Evolutionary conservation across 441 rosid species (phyloP), one percentile per base, ranked within the genome.

Genomic region (Populus hybrid): DNA sequence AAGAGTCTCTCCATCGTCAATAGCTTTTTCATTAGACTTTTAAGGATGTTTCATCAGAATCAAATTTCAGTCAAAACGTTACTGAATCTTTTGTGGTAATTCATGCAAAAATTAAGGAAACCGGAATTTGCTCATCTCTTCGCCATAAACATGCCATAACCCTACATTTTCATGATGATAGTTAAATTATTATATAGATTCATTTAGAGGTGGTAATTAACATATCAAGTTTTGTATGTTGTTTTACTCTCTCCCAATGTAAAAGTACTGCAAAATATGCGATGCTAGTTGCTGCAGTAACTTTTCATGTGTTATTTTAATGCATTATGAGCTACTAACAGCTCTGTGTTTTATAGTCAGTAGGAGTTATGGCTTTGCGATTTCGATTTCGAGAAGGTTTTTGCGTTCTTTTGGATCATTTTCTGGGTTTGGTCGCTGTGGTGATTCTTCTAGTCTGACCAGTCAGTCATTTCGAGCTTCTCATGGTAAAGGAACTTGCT

Each of bases 321-420:
- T 18, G 76, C 23, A 19, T 32, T 57, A 32, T 72, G 4, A 9
- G 63, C 30, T 76, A n/a, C 69, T 70, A 11, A 70, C 81, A 34
- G 7, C 36, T 6, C 8, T 34, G 8, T 34, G 36, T 36, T 53
- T 26, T 34, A 24, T 67, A n/a, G 73, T 7, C 63, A 9, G 26
- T 24, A 53, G 63, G 53, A 71, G 72, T 24, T 18, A 91, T 89
- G 97, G 94, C 93, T 68, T 79, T 86, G 64, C 30, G 30, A 28
- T 28, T 28, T 81, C 87, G 3, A 71, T 87, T 69, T 89, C 90
- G 3, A 81, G 81, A 79, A 85, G 85, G 81, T 16, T 89, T 67
- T 9, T 85, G 6, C 85, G 83, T 75, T 82, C 84, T 72, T 76
- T 91, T 11, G 88, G 88, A 24, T 83, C 85, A 1, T 82, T 85